Conservation (phyloP, 2,329 filamentous ascomycete genomes). For the Ophiocordyceps camponoti-saundersi region DNA sequence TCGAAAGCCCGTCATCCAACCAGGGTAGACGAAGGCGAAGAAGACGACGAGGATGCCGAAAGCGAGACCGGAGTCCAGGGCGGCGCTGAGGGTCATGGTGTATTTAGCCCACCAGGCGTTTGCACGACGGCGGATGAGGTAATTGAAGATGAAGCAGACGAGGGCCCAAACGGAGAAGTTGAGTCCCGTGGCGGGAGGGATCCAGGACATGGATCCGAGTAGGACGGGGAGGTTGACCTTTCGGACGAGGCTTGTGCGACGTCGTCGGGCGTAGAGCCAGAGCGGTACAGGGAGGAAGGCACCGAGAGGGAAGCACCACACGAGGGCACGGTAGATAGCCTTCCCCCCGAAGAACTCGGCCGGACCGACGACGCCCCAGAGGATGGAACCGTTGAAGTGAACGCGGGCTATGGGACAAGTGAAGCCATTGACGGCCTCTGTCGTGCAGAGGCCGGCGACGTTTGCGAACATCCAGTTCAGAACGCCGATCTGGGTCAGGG, state of each 20-base stretch:
- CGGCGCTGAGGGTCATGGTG: conserved; percentile 75
- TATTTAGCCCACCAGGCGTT: conserved; percentile 80
- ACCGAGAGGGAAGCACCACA: conserved; percentile 71
- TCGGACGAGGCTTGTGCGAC: conserved; percentile 44
- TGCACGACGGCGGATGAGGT: conserved; percentile 50
- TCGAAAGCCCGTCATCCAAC: conserved; percentile 51
- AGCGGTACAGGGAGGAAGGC: conserved; percentile 57
- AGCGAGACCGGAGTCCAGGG: conserved; percentile 66
- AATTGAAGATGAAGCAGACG: conserved; percentile 75
- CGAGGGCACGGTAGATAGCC: conserved; percentile 57
- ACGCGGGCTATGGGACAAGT: conserved; percentile 76
- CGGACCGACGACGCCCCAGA: conserved; percentile 80
- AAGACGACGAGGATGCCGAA: conserved; percentile 74
- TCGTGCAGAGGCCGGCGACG: conserved; percentile 61
- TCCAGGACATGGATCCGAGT: conserved; percentile 72
- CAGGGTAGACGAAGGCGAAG: conserved; percentile 73
- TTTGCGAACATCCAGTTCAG: conserved; percentile 82
- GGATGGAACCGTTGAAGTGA: conserved; percentile 78
- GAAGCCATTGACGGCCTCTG: conserved; percentile 69
- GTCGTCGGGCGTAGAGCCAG: conserved; percentile 51
- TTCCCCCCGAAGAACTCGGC: conserved; percentile 63
- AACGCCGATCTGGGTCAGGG: conserved; percentile 65
- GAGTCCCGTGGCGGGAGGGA: conserved; percentile 69
- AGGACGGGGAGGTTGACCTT: conserved; percentile 72
- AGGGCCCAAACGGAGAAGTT: conserved; percentile 81